Percentiles rank a stretch among this genome's conserved stretches.
These are phyloP conservation scores for Beta lomatogona DNA, from an alignment of 179 eudicot species.

Conservation along the genomic window DNA sequence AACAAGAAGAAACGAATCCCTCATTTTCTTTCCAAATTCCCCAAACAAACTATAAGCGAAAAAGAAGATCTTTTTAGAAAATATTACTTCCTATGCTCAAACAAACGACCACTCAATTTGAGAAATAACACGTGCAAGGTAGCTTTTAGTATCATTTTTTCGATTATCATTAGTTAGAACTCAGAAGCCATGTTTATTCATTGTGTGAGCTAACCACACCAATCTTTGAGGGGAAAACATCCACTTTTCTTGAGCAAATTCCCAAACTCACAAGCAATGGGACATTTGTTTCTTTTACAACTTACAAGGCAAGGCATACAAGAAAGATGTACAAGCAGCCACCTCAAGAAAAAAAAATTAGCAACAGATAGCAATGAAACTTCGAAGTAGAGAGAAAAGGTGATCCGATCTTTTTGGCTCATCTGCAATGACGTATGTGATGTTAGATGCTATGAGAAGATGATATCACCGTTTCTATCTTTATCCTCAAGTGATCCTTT, in stretches of 20 bases:
- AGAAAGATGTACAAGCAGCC: not conserved
- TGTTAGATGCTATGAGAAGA: constrained; percentile 11
- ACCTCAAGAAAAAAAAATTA: not conserved
- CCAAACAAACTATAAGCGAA: no score
- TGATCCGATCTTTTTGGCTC: not conserved
- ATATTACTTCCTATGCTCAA: no score
- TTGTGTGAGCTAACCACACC: not conserved
- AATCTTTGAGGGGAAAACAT: not conserved
- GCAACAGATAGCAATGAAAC: constrained; percentile 1
- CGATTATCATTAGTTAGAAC: no score
- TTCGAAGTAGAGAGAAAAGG: not conserved
- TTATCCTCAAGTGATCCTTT: constrained; percentile 47
- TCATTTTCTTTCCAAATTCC: no score
- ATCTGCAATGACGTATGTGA: not conserved
- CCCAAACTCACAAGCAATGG: constrained; percentile 1
- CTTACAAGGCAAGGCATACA: constrained; percentile 1
- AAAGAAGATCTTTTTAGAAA: no score
- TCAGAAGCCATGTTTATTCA: not conserved
- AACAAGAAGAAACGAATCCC: no score
- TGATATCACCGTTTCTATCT: constrained; percentile 60
- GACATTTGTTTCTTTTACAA: not conserved
- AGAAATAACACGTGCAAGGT: no score
- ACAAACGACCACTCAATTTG: no score
- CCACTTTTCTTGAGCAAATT: not conserved
- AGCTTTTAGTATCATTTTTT: no score